Conservation (phyloP, 371 early-diverging fungal genomes). For the Paraphysoderma sedebokerense region DNA sequence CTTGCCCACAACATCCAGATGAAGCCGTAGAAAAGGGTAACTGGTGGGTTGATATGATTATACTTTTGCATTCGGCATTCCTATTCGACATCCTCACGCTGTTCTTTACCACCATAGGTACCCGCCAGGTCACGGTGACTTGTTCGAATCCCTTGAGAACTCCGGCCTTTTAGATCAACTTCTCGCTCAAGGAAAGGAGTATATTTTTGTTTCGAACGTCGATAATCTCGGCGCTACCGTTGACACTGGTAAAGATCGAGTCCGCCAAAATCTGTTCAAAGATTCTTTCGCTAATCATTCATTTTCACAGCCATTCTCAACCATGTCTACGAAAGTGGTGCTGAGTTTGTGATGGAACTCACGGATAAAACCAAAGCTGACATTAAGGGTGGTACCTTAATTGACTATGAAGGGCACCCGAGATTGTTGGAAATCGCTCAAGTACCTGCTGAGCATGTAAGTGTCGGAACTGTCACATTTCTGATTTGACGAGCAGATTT, state of each 20-base stretch:
- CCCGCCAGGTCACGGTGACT: constrained; percentile 73
- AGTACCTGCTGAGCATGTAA: constrained; percentile 91
- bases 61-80: not conserved
- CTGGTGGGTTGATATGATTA: constrained; percentile 29
- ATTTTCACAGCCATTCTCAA: constrained; percentile 72
- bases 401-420: constrained; percentile 91
- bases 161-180: constrained; percentile 93
- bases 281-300: not conserved
- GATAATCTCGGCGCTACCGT: constrained; percentile 99
- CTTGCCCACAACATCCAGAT: constrained; percentile 49
- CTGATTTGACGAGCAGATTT: too few relatives aligned
- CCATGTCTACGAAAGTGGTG: constrained; percentile 70
- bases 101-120: constrained; percentile 45
- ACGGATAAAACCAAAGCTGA: constrained; percentile 99
- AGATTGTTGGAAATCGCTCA: constrained; percentile 98
- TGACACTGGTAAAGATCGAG: constrained; percentile 53
- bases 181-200: constrained; percentile 94
- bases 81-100: constrained; percentile 12
- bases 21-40: constrained; percentile 12
- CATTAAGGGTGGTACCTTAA: constrained; percentile 99
- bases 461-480: too few relatives aligned
- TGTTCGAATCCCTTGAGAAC: constrained; percentile 47
- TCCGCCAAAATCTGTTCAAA: not conserved
- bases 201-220: constrained; percentile 98
- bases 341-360: constrained; percentile 99